phyloP scores from a whole-genome alignment of 129 eudicot species.

The Tanacetum coccineum region DNA sequence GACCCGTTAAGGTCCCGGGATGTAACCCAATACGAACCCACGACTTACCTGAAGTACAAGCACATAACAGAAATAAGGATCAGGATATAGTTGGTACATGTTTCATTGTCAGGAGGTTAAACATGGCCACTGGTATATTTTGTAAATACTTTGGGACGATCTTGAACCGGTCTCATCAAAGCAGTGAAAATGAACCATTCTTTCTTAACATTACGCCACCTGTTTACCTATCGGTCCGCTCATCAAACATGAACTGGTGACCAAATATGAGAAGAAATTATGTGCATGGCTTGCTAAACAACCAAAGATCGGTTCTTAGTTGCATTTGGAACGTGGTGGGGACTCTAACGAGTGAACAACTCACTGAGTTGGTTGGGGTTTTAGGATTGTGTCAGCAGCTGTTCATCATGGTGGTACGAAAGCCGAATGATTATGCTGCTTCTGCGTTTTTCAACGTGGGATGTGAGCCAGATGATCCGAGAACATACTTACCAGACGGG shows the following conservation, averaged over 20 bases:
- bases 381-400: constrained; percentile 50
- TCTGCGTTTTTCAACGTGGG: constrained; percentile 29
- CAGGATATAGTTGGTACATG: constrained; percentile 40
- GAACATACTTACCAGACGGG: constrained; percentile 46
- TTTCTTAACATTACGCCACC: constrained; percentile 27
- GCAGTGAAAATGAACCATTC: constrained; percentile 28
- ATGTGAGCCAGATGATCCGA: constrained; percentile 17
- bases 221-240: constrained; percentile 51
- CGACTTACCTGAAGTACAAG: constrained; percentile 31
- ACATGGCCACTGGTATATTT: constrained; percentile 39
- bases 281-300: constrained; percentile 51
- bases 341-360: constrained; percentile 35
- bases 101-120: constrained; percentile 28
- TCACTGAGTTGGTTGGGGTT: constrained; percentile 50
- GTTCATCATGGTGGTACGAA: constrained; percentile 40
- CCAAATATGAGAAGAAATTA: background rate
- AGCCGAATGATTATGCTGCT: constrained; percentile 27
- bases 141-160: constrained; percentile 45
- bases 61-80: constrained; percentile 23
- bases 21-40: constrained; percentile 29
- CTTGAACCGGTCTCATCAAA: constrained; percentile 33
- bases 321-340: constrained; percentile 60
- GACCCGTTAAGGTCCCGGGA: constrained; percentile 42
- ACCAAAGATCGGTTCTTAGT: constrained; percentile 50
- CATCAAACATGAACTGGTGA: constrained; percentile 23